Evolutionary conservation across 257 asterid genomes (phyloP).

Genomic region (Solanum tarijense): DNA sequence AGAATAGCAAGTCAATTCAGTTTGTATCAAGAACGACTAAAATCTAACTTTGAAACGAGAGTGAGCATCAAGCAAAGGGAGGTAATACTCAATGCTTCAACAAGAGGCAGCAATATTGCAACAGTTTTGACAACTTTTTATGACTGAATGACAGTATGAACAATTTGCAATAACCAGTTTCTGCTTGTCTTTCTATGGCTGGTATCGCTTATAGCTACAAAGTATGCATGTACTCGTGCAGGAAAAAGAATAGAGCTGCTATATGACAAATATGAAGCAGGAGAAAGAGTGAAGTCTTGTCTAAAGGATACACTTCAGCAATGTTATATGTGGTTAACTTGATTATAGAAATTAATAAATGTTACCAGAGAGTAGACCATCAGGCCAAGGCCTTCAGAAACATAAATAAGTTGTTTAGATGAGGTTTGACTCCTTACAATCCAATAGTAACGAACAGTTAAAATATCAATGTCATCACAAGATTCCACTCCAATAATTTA

Average conservation of each 20-base stretch:
- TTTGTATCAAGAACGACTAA: not conserved
- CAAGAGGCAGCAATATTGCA: not conserved
- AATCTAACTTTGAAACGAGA: not conserved
- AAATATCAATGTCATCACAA: not conserved
- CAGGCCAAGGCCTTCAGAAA: not conserved
- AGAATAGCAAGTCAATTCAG: not conserved
- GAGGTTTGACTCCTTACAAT: not conserved
- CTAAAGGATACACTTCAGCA: not conserved
- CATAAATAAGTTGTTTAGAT: not conserved
- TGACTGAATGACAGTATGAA: not conserved
- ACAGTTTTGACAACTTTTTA: not conserved
- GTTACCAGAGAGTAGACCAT: not conserved
- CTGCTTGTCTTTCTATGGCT: not conserved
- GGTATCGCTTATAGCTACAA: not conserved
- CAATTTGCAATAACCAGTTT: not conserved
- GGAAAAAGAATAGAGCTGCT: not conserved
- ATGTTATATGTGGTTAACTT: not conserved
- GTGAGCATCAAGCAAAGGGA: not conserved
- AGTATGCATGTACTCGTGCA: not conserved
- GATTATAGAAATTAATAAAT: not conserved
- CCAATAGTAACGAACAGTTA: not conserved
- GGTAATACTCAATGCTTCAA: not conserved
- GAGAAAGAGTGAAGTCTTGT: not conserved
- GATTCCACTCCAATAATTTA: not conserved
- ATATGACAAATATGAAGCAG: not conserved